Evolutionary conservation across 1,139 yeast genomes (phyloP), one percentile per base, ranked within the genome.

Genomic region (Magnusiomyces clavatus): DNA sequence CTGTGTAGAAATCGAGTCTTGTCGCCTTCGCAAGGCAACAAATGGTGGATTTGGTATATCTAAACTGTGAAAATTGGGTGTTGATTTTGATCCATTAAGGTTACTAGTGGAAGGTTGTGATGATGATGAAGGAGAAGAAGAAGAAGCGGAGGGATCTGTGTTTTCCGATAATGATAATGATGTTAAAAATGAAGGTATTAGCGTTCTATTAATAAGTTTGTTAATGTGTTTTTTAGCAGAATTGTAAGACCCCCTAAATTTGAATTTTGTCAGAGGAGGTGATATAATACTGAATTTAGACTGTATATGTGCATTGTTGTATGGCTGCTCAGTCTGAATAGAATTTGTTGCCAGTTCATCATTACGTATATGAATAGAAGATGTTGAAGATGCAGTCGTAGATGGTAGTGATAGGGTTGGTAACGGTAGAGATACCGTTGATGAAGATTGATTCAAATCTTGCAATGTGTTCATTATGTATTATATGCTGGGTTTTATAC

Each of bases 151-250:
- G 43, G 52, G 6, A 39, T 48, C 46, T 47, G 51, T 19, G 41
- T 51, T 38, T 34, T 48, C 38, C 40, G 54, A 38, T 43, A 53
- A 43, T 49, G 49, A 12, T 46, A 51, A 8, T 43, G 54, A 41
- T 34, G 49, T 31, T 31, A 58, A 47, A 47, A 58, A 54, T 13
- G 61, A 54, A 19, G 60, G 57, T 3, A 56, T 24, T 16, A 58
- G 37, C 11, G 55, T 52, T 51, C 52, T 56, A 48, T 50, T 54
- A 34, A 59, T 55, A 31, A 58, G 48, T 42, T 49, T 50, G 45
- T 57, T 60, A 29, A 53, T 19, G 10, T 48, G 49, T 35, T 51
- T 50, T 6, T 52, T 45, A 16, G 54, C 54, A 4, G 51, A 36
- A 39, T 47, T 48, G 31, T 53, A 53, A 10, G 53, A 50, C 6